A percentile compares a stretch with the other conserved stretches of the same genome.
Conservation (phyloP, 176 grass and related monocot species). For the Typha latifolia region DNA sequence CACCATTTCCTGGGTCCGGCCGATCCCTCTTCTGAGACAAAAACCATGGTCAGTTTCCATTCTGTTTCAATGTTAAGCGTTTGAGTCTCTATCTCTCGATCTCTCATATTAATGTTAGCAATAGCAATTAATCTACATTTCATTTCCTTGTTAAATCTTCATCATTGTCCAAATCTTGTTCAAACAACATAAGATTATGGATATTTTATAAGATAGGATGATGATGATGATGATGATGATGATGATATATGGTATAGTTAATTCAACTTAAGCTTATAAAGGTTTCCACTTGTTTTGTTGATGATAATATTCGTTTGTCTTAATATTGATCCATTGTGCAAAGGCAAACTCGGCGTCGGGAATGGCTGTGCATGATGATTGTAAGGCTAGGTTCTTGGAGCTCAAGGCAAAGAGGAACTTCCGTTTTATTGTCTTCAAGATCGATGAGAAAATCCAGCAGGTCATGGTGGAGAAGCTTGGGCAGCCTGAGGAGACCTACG, state of each 20-base stretch:
- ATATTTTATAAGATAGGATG: too few relatives aligned
- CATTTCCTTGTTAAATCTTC: too few relatives aligned
- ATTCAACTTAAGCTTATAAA: neutral
- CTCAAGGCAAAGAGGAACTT: conserved; percentile 23
- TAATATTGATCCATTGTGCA: neutral
- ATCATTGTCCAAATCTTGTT: too few relatives aligned
- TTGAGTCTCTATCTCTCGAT: too few relatives aligned
- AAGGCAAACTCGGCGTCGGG: conserved; percentile 15
- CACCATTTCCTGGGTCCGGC: neutral
- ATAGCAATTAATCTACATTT: too few relatives aligned
- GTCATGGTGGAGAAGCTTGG: conserved; percentile 16
- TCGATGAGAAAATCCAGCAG: conserved; percentile 19
- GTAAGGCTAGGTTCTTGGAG: conserved; percentile 19
- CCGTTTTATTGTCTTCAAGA: conserved; percentile 17
- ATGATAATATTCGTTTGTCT: neutral
- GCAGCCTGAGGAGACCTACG: conserved; percentile 15
- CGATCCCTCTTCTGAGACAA: neutral
- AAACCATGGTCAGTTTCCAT: neutral
- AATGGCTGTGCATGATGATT: conserved; percentile 18
- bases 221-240: too few relatives aligned
- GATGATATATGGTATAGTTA: too few relatives aligned
- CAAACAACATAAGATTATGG: too few relatives aligned
- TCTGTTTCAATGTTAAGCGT: neutral
- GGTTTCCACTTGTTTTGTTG: neutral
- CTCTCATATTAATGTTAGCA: too few relatives aligned